Conservation (phyloP, 1,139 yeast genomes). For the Yamadazyma jaroonii region DNA sequence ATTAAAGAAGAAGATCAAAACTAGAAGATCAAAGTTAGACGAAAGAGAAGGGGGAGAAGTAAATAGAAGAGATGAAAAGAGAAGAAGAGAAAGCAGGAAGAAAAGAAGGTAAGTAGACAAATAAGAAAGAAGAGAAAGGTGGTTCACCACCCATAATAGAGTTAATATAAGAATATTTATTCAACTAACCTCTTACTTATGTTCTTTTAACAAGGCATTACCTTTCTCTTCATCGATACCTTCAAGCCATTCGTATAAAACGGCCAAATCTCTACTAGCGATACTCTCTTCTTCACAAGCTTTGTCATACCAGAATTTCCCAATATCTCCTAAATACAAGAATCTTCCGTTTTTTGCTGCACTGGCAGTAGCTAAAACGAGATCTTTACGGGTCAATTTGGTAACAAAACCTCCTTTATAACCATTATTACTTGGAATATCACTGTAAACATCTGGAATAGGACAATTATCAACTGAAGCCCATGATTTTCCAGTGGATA, state of each 20-base stretch:
- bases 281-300: conserved; percentile 45
- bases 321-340: conserved; percentile 41
- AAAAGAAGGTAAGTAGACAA: no score
- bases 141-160: no score
- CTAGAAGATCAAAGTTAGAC: no score
- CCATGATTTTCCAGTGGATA: conserved; percentile 63
- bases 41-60: no score
- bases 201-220: conserved; percentile 9
- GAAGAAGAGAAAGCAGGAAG: no score
- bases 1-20: no score
- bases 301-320: conserved; percentile 43
- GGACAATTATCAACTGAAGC: conserved; percentile 62
- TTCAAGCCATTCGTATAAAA: conserved; percentile 46
- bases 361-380: conserved; percentile 52
- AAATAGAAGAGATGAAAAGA: no score
- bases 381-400: conserved; percentile 54
- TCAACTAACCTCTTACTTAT: no score
- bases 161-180: no score
- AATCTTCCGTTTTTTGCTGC: conserved; percentile 37
- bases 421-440: conserved; percentile 48
- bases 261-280: conserved; percentile 45
- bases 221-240: conserved; percentile 22
- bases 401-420: conserved; percentile 57
- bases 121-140: no score
- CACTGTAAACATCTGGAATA: conserved; percentile 51